Percentiles rank a stretch among this genome's conserved stretches.
These are phyloP conservation scores for Cercospora sesami DNA, from an alignment of 2,329 filamentous ascomycete genomes.

Conservation along the genomic window DNA sequence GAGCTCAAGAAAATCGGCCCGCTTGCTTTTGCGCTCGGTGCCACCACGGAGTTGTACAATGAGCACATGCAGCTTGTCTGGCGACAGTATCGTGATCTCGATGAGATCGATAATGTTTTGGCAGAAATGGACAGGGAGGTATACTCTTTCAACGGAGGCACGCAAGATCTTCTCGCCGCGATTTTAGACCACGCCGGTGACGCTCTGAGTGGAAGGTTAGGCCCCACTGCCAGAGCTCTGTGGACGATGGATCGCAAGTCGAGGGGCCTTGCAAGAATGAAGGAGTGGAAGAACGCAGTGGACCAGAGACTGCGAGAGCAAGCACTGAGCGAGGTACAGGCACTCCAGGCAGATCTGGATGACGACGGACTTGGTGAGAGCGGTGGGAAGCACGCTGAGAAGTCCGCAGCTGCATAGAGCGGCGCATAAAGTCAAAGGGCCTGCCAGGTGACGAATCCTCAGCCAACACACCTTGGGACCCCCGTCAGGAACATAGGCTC, in stretches of 20 bases:
- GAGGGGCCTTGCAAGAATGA: constrained; percentile 35
- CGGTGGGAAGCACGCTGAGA: neutral
- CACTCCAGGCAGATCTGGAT: constrained; percentile 2
- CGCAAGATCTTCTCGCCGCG: constrained; percentile 43
- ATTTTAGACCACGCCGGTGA: constrained; percentile 37
- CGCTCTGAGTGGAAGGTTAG: constrained; percentile 30
- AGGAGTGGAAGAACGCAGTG: constrained; percentile 18
- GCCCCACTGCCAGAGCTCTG: constrained; percentile 32
- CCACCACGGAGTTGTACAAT: constrained; percentile 69
- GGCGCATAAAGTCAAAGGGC: neutral
- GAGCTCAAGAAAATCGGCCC: constrained; percentile 67
- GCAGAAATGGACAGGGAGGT: constrained; percentile 67
- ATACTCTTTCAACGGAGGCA: constrained; percentile 57
- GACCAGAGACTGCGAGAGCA: constrained; percentile 7
- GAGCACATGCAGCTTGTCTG: constrained; percentile 64
- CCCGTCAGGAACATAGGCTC: neutral
- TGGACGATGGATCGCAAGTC: constrained; percentile 41
- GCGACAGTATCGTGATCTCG: constrained; percentile 60
- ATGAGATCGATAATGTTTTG: constrained; percentile 57
- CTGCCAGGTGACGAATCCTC: neutral
- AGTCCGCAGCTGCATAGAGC: neutral
- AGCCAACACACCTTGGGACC: neutral
- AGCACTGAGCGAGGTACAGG: constrained; percentile 10
- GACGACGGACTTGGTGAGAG: neutral
- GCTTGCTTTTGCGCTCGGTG: constrained; percentile 69